Conservation (phyloP, 768 basidiomycete genomes). For the Thelephora ganbajun region DNA sequence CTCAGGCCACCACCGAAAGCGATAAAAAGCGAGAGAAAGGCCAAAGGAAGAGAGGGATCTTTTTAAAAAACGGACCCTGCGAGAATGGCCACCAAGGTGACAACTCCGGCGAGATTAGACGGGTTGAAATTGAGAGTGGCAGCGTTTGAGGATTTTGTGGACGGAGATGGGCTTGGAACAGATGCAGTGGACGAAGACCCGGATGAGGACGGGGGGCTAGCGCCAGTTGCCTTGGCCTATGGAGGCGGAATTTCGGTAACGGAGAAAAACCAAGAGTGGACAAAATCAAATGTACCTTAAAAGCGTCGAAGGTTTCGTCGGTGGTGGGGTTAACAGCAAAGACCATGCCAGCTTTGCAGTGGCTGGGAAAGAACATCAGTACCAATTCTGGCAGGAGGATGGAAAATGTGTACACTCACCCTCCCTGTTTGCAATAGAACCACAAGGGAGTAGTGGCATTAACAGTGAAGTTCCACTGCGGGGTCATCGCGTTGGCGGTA, state of each 20-base stretch:
- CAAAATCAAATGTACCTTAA: conserved; percentile 17
- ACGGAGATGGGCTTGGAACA: too few species aligned
- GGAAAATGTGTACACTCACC: conserved; percentile 14
- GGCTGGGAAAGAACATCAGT: conserved; percentile 16
- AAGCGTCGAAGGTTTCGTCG: conserved; percentile 31
- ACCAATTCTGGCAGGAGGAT: conserved; percentile 1
- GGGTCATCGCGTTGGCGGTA: conserved; percentile 20
- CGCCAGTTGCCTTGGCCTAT: too few species aligned
- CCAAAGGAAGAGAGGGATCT: too few species aligned
- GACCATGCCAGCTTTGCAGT: conserved; percentile 45
- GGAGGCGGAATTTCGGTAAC: too few species aligned
- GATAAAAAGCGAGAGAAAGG: conserved; percentile 1
- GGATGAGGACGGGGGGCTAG: too few species aligned
- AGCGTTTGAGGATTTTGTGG: neutral
- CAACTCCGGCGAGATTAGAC: too few species aligned
- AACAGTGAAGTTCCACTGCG: conserved; percentile 33
- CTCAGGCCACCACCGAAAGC: conserved; percentile 1
- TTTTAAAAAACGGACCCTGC: too few species aligned
- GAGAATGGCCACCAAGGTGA: too few species aligned
- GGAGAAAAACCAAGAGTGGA: too few species aligned
- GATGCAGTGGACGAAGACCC: too few species aligned
- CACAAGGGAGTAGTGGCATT: conserved; percentile 36
- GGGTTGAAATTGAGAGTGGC: too few species aligned
- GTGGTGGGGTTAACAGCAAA: conserved; percentile 42
- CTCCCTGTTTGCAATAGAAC: conserved; percentile 46